Evolutionary conservation across 1,284 basidiomycete species (phyloP), one percentile per base, ranked within the genome.

Genomic region (Malassezia sympodialis): DNA sequence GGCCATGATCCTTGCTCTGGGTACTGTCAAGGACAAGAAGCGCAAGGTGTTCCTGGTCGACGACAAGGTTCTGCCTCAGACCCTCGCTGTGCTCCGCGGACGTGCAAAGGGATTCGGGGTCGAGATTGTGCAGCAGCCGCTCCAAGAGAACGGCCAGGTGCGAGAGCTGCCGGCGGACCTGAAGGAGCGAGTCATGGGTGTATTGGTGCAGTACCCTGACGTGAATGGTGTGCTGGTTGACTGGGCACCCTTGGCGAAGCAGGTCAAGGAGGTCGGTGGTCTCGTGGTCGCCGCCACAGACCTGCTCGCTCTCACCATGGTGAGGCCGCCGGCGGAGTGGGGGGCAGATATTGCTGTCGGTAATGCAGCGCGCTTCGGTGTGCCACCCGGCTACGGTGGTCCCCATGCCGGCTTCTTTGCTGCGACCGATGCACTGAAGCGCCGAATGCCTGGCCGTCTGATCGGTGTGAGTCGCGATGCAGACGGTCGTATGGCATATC

Each of bases 241-340:
- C 75, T 94, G 85, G 79, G 77, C 78, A 40, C 75, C 77, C 4
- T 78, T 94, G 15, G 81, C 88, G 2, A 76, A 82, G 21, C 79
- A 81, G 24, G 82, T 86, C 31, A 91, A 96, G 75, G 78, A 79
- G n/a, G 71, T 79, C 17, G 86, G 86, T 34, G 90, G 81, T 40
- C 81, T 96, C 59, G 82, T 93, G 49, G 81, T 87, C 21, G 88
- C 85, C 62, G 90, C 90, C 11, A 89, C 89, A 12, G 93, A 98
- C 76, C 81, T 98, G 47, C 80, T 98, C 27, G 89, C 93, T 2
- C 79, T 96, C 69, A 90, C 91, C 8, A 82, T 90, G 81, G 81
- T 98, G 66, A 90, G 88, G 72, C 89, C 93, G 23, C 93, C 93
- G 11, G 93, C 93, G 55, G 93, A 96, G 79, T 96, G 93, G 89